Evolutionary conservation across 2,329 filamentous ascomycete genomes (phyloP), one percentile per base, ranked within the genome.

Genomic region (Talaromyces atroroseus): DNA sequence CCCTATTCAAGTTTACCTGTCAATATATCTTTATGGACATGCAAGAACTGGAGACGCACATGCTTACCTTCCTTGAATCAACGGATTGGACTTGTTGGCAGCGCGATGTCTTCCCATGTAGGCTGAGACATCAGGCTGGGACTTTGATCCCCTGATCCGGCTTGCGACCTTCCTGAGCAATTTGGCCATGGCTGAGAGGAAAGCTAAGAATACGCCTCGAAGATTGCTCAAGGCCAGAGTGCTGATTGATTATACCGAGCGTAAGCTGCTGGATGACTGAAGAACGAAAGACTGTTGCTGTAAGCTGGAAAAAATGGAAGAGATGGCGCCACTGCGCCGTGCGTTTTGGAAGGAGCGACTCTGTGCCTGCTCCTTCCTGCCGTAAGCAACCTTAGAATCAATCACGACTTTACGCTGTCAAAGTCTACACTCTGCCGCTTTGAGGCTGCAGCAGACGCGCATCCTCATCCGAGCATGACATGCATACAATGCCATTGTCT

Each of bases 91-190:
- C n/a, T 48, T 36, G 20, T 23, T 32, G 32, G 23, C 24, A 5
- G 32, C 29, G 5, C 47, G 44, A 16, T 42, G 40, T 24, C 23
- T 40, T 26, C 34, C 52, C 16, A 32, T 32, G 8, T 42, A 54
- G 44, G 45, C 42, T n/a, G 52, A 48, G 1, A 48, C 52, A 23
- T 54, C 45, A 6, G 36, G 2, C n/a, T 36, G n/a, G 7, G 52
- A 29, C 24, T 42, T 54, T 18, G 21, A 12, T 32, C 52, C 44
- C 26, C 12, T 54, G 23, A 54, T 32, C 21, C 45, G 18, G 18
- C 36, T 42, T 18, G 45, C 52, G 18, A 54, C 45, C 32, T 42
- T 54, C 29, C 34, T 21, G 36, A 54, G 18, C 18, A 54, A 34
- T 49, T 32, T 54, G 23, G 44, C 52, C 52, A 54, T 54, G 45